These are phyloP conservation scores for Hymenoscyphus repandus DNA, from an alignment of 2,329 filamentous ascomycete genomes.

Conservation along the genomic window DNA sequence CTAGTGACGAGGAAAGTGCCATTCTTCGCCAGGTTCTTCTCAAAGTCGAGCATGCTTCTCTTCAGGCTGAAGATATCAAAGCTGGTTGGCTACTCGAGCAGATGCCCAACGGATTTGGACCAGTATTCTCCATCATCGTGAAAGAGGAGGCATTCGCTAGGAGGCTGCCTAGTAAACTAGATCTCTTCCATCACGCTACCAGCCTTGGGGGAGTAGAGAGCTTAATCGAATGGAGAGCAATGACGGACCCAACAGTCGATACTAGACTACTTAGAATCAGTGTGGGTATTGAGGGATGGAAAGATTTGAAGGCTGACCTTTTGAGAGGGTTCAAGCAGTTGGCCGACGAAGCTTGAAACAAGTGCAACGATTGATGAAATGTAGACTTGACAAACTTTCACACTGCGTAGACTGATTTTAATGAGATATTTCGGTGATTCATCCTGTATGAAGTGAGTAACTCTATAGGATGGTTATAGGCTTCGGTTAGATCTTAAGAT, in stretches of 20 bases:
- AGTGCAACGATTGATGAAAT: too few relatives aligned
- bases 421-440: too few relatives aligned
- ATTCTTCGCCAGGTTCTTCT: conserved; percentile 50
- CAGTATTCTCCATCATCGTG: conserved; percentile 76
- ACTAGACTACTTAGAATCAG: conserved; percentile 72
- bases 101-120: conserved; percentile 87
- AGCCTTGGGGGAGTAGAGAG: conserved; percentile 92
- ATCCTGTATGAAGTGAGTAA: too few relatives aligned
- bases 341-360: not conserved
- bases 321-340: conserved; percentile 52
- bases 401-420: too few relatives aligned
- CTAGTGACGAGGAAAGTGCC: conserved; percentile 34
- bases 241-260: conserved; percentile 75
- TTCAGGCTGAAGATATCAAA: conserved; percentile 61
- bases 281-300: conserved; percentile 79
- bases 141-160: conserved; percentile 56
- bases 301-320: conserved; percentile 77
- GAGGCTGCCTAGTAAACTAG: conserved; percentile 69
- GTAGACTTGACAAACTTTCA: too few relatives aligned
- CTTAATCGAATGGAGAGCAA: conserved; percentile 90
- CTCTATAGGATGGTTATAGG: too few relatives aligned
- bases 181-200: conserved; percentile 89
- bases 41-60: conserved; percentile 68
- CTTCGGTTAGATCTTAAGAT: too few relatives aligned
- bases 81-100: conserved; percentile 72